These are phyloP conservation scores for Capsicum baccatum DNA, from an alignment of 257 asterid genomes.

Conservation along the genomic window DNA sequence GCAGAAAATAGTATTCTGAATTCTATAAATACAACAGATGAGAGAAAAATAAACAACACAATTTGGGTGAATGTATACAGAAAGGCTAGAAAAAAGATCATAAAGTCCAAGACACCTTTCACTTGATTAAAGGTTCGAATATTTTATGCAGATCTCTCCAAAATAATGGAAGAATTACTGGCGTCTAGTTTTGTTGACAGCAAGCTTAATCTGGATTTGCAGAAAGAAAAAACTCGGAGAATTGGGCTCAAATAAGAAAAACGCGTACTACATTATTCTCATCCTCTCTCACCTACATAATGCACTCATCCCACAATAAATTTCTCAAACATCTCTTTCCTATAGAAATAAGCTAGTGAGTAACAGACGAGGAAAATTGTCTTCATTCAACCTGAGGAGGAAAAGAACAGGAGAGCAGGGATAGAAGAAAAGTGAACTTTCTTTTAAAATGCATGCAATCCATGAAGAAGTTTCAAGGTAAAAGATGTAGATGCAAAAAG, in stretches of 20 bases:
- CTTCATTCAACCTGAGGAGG: constrained; percentile 9
- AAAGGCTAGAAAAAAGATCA: neutral
- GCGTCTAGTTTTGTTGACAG: neutral
- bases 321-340: constrained; percentile 5
- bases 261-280: neutral
- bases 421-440: constrained; percentile 15
- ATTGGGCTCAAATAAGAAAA: constrained; percentile 1
- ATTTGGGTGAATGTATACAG: neutral
- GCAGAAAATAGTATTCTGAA: neutral
- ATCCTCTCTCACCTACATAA: constrained; percentile 24
- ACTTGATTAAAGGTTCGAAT: constrained; percentile 15
- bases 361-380: neutral
- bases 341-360: constrained; percentile 10
- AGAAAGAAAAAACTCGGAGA: neutral
- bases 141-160: constrained; percentile 2
- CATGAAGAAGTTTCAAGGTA: neutral
- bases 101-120: neutral
- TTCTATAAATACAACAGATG: constrained; percentile 15
- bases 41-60: constrained; percentile 14
- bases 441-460: neutral
- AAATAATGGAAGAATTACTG: neutral
- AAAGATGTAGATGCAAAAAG: constrained; percentile 11
- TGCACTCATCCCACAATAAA: neutral
- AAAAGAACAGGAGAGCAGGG: neutral
- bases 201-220: neutral